Evolutionary conservation across 495 filamentous ascomycete genomes (phyloP).

Genomic region (Tuber borchii): DNA sequence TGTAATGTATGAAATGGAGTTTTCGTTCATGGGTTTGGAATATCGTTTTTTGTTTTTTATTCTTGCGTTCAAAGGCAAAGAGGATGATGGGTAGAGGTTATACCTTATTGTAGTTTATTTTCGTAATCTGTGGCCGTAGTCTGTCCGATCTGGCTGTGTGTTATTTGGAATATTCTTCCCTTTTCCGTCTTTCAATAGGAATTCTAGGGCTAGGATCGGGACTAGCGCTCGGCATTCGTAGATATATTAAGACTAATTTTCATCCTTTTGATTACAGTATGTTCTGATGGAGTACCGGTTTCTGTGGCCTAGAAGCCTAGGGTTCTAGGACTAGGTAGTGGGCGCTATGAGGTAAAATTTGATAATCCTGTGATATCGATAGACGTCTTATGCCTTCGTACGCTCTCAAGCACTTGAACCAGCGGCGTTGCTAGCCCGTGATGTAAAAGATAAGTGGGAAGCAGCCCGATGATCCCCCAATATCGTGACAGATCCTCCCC

Average conservation of each 20-base stretch:
- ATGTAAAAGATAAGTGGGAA: not conserved
- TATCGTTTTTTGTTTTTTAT: not conserved
- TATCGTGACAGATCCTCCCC: not conserved
- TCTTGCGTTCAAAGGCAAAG: not conserved
- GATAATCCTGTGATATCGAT: not conserved
- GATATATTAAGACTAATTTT: not conserved
- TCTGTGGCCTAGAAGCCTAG: not conserved
- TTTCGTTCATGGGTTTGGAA: not conserved
- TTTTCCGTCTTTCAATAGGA: not conserved
- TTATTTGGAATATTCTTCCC: not conserved
- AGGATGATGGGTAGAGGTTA: not conserved
- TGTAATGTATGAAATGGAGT: constrained; percentile 4
- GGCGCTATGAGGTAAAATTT: not conserved
- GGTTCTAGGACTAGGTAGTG: not conserved
- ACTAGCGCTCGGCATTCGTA: not conserved
- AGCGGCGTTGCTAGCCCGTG: not conserved
- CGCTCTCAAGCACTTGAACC: not conserved
- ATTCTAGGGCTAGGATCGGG: not conserved
- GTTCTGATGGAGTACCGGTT: not conserved
- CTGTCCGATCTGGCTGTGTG: not conserved
- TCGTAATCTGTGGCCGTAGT: not conserved
- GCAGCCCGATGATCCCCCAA: not conserved
- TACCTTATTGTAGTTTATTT: not conserved
- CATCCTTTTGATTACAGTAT: not conserved
- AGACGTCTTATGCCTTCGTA: not conserved